Evolutionary conservation across 805 yeast species (phyloP).

Genomic region (Candida orba): DNA sequence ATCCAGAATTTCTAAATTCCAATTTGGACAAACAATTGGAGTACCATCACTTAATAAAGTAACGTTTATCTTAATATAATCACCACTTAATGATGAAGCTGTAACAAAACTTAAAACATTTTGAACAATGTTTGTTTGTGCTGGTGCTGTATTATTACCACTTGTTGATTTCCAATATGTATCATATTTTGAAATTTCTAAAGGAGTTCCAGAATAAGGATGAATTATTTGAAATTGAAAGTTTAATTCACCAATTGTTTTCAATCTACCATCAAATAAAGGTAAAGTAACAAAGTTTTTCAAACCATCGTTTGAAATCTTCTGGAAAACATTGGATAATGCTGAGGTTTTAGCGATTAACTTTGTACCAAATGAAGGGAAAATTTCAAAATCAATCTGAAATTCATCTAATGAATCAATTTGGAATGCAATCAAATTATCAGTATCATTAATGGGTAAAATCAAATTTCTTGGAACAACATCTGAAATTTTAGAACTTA

Average conservation of each 20-base stretch:
- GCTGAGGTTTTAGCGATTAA: slow-evolving; percentile 86
- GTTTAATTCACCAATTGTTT: slow-evolving; percentile 72
- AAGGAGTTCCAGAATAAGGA: slow-evolving; percentile 79
- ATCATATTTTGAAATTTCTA: slow-evolving; percentile 88
- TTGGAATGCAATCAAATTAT: slow-evolving; percentile 70
- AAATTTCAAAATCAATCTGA: slow-evolving; percentile 78
- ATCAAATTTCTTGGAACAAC: slow-evolving; percentile 82
- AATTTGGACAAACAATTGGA: slow-evolving; percentile 71
- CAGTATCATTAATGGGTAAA: slow-evolving; percentile 57
- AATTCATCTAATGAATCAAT: slow-evolving; percentile 71
- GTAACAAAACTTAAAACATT: slow-evolving; percentile 68
- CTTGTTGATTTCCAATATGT: slow-evolving; percentile 95
- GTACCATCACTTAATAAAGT: slow-evolving; percentile 77
- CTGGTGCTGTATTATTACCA: slow-evolving; percentile 25
- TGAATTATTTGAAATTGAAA: slow-evolving; percentile 77
- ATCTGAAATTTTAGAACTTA: slow-evolving; percentile 69
- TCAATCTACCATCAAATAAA: slow-evolving; percentile 70
- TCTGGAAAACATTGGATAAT: slow-evolving; percentile 45
- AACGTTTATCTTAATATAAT: slow-evolving; percentile 61
- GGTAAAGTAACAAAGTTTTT: slow-evolving; percentile 48
- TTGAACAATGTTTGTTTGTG: slow-evolving; percentile 7
- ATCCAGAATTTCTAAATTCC: slow-evolving; percentile 44
- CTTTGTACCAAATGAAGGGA: slow-evolving; percentile 92
- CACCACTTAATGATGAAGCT: slow-evolving; percentile 83
- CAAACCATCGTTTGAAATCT: slow-evolving; percentile 28